A percentile compares a stretch with the other conserved stretches of the same genome.
phyloP scores from a whole-genome alignment of 2,329 filamentous ascomycete species.

The Fusarium sp. region DNA sequence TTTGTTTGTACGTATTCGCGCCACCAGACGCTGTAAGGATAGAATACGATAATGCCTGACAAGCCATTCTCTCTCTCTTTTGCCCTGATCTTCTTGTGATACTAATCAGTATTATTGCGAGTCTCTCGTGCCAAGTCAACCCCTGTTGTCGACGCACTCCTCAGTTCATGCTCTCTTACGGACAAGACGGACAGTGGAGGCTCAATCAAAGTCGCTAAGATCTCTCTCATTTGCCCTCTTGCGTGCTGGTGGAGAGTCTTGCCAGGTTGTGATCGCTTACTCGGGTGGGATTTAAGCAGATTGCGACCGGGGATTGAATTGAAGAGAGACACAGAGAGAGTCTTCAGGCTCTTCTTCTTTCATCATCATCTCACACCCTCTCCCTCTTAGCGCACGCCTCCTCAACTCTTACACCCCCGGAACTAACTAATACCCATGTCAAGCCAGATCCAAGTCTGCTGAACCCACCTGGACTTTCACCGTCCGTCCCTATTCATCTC shows the following conservation, averaged over 20 bases:
- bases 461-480: conserved; percentile 30
- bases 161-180: conserved; percentile 22
- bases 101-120: not conserved
- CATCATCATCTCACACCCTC: not conserved
- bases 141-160: conserved; percentile 31
- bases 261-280: conserved; percentile 36
- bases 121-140: not conserved
- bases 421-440: conserved; percentile 15
- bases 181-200: conserved; percentile 7
- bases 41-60: not conserved
- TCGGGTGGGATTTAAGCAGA: conserved; percentile 39
- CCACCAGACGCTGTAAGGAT: not conserved
- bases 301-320: conserved; percentile 28
- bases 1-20: not conserved
- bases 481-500: conserved; percentile 36
- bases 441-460: conserved; percentile 28
- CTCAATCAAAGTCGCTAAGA: conserved; percentile 32
- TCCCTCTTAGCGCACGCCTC: not conserved
- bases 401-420: not conserved
- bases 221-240: conserved; percentile 42
- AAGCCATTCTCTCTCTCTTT: not conserved
- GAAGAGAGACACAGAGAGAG: not conserved
- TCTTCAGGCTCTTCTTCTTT: not conserved
- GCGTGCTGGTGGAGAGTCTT: conserved; percentile 36
- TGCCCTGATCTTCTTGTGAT: not conserved